phyloP scores from a whole-genome alignment of 2,329 filamentous ascomycete species.

The Clarireedia paspali region DNA sequence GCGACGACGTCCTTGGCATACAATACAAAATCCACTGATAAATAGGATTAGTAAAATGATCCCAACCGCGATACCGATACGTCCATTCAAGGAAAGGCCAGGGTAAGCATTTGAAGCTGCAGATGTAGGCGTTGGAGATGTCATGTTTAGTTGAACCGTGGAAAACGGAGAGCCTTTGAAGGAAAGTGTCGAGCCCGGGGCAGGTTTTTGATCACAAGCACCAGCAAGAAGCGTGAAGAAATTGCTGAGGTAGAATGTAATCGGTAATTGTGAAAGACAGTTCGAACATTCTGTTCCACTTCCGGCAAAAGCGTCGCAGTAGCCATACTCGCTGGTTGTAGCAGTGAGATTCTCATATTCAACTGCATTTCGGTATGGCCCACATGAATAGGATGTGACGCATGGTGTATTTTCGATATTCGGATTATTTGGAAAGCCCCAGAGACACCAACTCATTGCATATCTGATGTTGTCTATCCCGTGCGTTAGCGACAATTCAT shows the following conservation, averaged over 20 bases:
- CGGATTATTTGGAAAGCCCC: conserved; percentile 38
- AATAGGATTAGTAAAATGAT: conserved; percentile 41
- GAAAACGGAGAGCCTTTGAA: conserved; percentile 48
- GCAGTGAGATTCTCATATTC: conserved; percentile 42
- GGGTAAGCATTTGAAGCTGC: conserved; percentile 14
- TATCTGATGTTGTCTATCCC: conserved; percentile 50
- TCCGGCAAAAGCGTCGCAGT: conserved; percentile 36
- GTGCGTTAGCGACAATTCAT: neutral
- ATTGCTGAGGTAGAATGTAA: conserved; percentile 42
- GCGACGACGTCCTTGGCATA: conserved; percentile 49
- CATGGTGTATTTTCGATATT: conserved; percentile 36
- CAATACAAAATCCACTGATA: conserved; percentile 42
- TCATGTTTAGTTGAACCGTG: conserved; percentile 39
- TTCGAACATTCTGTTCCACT: conserved; percentile 36
- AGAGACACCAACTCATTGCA: conserved; percentile 48
- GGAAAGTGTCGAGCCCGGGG: conserved; percentile 39
- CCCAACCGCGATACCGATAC: conserved; percentile 51
- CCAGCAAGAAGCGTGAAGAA: conserved; percentile 39
- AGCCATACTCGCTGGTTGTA: conserved; percentile 39
- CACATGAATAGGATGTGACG: conserved; percentile 49
- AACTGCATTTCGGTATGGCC: conserved; percentile 38
- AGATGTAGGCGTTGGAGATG: conserved; percentile 37
- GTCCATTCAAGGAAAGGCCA: conserved; percentile 44
- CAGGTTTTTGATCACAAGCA: conserved; percentile 46
- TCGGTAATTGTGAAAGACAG: conserved; percentile 37